These are phyloP conservation scores for Aspergillus egyptiacus DNA, from an alignment of 495 filamentous ascomycete species.

Conservation along the genomic window DNA sequence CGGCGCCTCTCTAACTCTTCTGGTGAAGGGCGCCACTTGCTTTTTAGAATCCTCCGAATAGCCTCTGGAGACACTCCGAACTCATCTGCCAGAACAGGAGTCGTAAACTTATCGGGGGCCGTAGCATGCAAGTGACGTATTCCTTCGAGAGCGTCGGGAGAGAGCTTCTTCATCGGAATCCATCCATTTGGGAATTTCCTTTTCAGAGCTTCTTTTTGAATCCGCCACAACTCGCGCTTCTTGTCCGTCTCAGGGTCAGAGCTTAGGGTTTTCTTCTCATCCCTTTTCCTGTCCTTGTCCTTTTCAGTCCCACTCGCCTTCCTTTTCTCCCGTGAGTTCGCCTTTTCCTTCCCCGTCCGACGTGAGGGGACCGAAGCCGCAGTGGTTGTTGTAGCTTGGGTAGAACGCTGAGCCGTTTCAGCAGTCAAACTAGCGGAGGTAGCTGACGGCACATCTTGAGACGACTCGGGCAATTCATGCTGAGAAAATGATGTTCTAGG, in stretches of 20 bases:
- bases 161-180: constrained; percentile 77
- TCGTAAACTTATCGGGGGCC: constrained; percentile 70
- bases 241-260: constrained; percentile 15
- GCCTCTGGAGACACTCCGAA: constrained; percentile 84
- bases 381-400: neutral
- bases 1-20: constrained; percentile 57
- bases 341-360: neutral
- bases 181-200: constrained; percentile 73
- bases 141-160: constrained; percentile 81
- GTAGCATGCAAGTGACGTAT: constrained; percentile 73
- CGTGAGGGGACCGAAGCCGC: neutral
- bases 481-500: neutral
- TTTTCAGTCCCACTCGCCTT: neutral
- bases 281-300: constrained; percentile 4
- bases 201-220: constrained; percentile 62
- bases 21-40: constrained; percentile 68
- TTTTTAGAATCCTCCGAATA: constrained; percentile 78
- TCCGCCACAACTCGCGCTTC: constrained; percentile 56
- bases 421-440: neutral
- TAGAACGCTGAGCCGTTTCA: neutral
- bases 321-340: neutral
- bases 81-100: constrained; percentile 62
- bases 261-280: constrained; percentile 7
- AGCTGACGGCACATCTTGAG: neutral
- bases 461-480: neutral